Evolutionary conservation across 106 monocot genomes (phyloP).

Genomic region (Narthecium ossifragum): DNA sequence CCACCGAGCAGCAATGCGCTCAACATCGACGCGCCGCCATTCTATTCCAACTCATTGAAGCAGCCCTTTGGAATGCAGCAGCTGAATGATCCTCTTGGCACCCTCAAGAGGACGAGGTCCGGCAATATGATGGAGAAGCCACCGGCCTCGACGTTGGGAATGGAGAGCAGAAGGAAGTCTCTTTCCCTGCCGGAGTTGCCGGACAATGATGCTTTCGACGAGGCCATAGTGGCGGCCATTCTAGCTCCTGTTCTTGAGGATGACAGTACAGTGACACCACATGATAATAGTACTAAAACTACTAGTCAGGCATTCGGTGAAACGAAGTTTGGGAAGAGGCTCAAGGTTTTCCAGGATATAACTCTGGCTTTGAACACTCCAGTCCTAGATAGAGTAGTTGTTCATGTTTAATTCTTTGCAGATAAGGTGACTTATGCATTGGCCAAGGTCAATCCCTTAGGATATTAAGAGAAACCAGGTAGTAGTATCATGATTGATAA

Average conservation of each 20-base stretch:
- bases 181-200: constrained; percentile 71
- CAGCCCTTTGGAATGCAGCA: constrained; percentile 1
- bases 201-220: constrained; percentile 54
- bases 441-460: no score
- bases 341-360: constrained; percentile 72
- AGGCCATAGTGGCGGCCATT: constrained; percentile 62
- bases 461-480: no score
- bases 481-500: no score
- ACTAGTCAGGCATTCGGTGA: constrained; percentile 18
- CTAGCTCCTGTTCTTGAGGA: constrained; percentile 54
- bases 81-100: constrained; percentile 28
- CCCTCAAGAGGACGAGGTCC: constrained; percentile 67
- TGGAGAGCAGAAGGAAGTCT: no score
- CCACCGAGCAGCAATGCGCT: constrained; percentile 34
- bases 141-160: neutral
- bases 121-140: constrained; percentile 18
- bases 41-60: constrained; percentile 29
- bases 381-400: no score
- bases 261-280: constrained; percentile 5
- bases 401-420: no score
- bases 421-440: no score
- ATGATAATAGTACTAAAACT: no score
- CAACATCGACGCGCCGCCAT: constrained; percentile 60
- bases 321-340: constrained; percentile 64
- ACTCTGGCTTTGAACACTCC: no score